Conservation (phyloP, 306 rosid species). For the Lathyrus oleraceus region DNA sequence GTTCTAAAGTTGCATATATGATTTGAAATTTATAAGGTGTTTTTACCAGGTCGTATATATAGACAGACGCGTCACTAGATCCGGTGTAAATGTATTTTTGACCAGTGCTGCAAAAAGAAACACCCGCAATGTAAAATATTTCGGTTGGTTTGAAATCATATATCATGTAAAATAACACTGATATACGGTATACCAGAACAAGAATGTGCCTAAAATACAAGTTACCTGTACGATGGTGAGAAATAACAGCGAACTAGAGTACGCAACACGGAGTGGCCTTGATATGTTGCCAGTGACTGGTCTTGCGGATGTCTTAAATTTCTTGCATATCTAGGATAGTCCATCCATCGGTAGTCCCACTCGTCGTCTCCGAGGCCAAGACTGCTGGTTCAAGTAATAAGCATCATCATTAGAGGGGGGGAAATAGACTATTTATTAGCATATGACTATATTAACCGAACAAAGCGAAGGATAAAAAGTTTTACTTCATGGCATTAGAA, state of each 20-base stretch:
- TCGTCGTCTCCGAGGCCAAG: constrained; percentile 48
- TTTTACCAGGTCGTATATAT: constrained; percentile 88
- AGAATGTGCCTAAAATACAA: constrained; percentile 3
- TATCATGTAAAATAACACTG: neutral
- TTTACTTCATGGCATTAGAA: constrained; percentile 56
- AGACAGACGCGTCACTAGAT: constrained; percentile 69
- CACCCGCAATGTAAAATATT: neutral
- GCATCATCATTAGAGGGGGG: neutral
- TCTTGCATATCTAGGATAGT: constrained; percentile 67
- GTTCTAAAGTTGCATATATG: neutral
- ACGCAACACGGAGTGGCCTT: constrained; percentile 81
- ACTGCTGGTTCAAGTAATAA: constrained; percentile 40
- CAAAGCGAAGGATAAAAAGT: neutral
- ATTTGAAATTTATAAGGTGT: neutral
- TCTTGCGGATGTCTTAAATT: constrained; percentile 64
- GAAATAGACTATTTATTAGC: constrained; percentile 7
- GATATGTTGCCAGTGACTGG: constrained; percentile 71
- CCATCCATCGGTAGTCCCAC: constrained; percentile 96
- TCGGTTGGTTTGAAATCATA: no score
- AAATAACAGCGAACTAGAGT: constrained; percentile 87
- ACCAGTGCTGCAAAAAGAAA: constrained; percentile 80
- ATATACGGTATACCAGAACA: neutral
- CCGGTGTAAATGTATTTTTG: constrained; percentile 95
- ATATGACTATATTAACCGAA: constrained; percentile 7
- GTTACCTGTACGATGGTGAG: constrained; percentile 80